phyloP scores from a whole-genome alignment of 208 protist species.

The Crithidia thermophila region DNA sequence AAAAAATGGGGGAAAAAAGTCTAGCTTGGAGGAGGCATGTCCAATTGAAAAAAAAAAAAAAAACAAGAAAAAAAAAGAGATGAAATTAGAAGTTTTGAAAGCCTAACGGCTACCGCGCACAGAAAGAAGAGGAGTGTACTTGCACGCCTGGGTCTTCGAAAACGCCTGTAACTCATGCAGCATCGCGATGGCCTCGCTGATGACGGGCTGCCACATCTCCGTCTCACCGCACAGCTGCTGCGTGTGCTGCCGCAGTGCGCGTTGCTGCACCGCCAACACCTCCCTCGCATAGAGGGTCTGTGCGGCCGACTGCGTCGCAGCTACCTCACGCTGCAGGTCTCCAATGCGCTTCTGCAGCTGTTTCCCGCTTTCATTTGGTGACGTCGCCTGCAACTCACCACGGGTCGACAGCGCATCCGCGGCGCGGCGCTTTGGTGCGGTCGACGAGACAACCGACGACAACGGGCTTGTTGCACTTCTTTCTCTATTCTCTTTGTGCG shows the following conservation, averaged over 20 bases:
- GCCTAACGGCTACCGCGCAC: background rate
- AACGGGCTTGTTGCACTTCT: background rate
- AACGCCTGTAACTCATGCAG: background rate
- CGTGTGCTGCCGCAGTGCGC: background rate
- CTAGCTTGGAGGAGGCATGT: too few relatives aligned
- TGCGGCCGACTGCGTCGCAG: background rate
- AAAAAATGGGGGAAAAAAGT: too few relatives aligned
- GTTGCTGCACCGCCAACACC: background rate
- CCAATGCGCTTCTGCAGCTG: background rate
- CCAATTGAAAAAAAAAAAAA: too few relatives aligned
- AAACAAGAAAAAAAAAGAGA: background rate
- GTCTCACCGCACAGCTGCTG: background rate
- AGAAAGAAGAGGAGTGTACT: background rate
- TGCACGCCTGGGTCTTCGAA: background rate
- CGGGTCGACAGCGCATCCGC: too few relatives aligned
- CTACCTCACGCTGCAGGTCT: slow-evolving; percentile 2
- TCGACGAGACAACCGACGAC: background rate
- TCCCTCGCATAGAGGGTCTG: slow-evolving; percentile 10
- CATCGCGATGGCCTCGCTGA: slow-evolving; percentile 6
- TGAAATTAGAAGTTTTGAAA: too few relatives aligned
- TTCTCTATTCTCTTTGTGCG: background rate
- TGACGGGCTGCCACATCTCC: slow-evolving; percentile 4
- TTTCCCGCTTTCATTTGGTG: background rate
- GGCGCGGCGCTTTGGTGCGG: too few relatives aligned
- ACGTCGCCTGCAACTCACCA: background rate